Evolutionary conservation across 441 rosid genomes (phyloP), one percentile per base, ranked within the genome.

Genomic region (Adansonia rubrostipa): DNA sequence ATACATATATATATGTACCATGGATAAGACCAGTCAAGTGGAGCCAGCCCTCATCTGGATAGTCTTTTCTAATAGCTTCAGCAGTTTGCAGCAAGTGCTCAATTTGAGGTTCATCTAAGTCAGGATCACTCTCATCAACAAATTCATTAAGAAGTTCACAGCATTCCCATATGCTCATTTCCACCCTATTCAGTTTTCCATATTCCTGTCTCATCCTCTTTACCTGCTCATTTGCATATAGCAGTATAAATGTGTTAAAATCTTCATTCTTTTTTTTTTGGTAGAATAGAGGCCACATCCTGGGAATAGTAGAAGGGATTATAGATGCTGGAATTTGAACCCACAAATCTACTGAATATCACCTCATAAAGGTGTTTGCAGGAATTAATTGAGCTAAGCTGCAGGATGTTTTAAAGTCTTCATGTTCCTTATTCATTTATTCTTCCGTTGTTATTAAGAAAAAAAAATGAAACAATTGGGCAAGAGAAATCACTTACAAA

Each of bases 101-200:
- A 56, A 93, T 90, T 77, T 95, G 98, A 65, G 97, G 98, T 72
- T 95, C 98, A 50, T 95, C 99, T 73, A 92, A 76, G 82, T 92
- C 98, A 0, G 98, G 97, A 82, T 94, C 97, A 82, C 98, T 94
- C 79, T 94, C 98, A 78, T 94, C 96, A 0, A 89, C 84, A 22
- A 91, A 90, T 74, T 89, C 89, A 75, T 93, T 95, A 1, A 93
- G 88, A 61, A 95, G 93, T 77, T 93, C 95, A 81, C 98, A 95
- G 42, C 98, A 89, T 79, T 92, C 97, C 98, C 98, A 95, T 76
- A 95, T 88, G 84, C 95, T 93, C 98, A 92, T 95, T 64, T 91
- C 91, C 1, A 79, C 88, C 45, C 85, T 89, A 71, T 89, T 85
- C 73, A 95, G 68, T 79, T 88, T 89, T 6, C 92, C 90, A 74